Percentiles rank a stretch among this genome's conserved stretches.
Conservation (phyloP, 2,329 filamentous ascomycete genomes). For the Scleromitrula shiraiana region DNA sequence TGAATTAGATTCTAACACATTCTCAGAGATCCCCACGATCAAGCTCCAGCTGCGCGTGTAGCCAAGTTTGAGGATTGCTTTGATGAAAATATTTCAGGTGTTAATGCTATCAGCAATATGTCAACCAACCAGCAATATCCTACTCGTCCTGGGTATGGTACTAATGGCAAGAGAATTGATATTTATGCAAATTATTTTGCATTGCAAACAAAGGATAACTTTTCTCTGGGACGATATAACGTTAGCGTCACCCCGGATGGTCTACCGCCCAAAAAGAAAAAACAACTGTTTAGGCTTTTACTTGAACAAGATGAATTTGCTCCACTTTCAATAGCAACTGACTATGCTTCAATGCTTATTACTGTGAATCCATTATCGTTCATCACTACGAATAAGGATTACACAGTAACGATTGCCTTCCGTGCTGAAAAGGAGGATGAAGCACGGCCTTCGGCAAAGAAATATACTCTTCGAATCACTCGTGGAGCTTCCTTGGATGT, state of each 20-base stretch:
- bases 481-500: constrained; percentile 15
- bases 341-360: constrained; percentile 26
- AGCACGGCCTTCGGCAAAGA: constrained; percentile 12
- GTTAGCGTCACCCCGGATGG: constrained; percentile 23
- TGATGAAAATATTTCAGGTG: constrained; percentile 18
- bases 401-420: constrained; percentile 18
- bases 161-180: constrained; percentile 20
- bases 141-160: constrained; percentile 26
- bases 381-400: neutral
- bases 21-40: constrained; percentile 22
- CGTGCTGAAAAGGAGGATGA: constrained; percentile 25
- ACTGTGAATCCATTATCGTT: constrained; percentile 9
- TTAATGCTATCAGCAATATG: constrained; percentile 16
- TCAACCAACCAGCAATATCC: constrained; percentile 16
- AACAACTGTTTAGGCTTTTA: constrained; percentile 12
- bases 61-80: constrained; percentile 27
- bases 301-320: constrained; percentile 27
- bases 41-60: constrained; percentile 21
- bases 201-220: constrained; percentile 14
- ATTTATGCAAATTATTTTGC: constrained; percentile 30
- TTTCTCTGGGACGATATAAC: constrained; percentile 25
- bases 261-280: constrained; percentile 24
- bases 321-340: constrained; percentile 17
- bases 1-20: neutral
- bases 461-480: constrained; percentile 18